Evolutionary conservation across 306 rosid genomes (phyloP).

Genomic region (Spatholobus suberectus): DNA sequence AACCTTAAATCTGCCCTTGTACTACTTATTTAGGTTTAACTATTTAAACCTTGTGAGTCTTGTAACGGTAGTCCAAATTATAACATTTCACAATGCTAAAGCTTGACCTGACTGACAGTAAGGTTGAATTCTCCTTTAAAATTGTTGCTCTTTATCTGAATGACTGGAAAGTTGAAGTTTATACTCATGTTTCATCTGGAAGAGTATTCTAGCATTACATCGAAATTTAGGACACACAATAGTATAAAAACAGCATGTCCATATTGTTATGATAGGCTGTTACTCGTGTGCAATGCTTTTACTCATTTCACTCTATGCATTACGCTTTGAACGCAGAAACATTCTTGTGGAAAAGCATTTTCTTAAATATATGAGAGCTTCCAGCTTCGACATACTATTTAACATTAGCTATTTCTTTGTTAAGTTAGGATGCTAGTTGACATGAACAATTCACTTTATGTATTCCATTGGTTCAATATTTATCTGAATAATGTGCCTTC

Average conservation of each 20-base stretch:
- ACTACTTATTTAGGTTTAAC: not conserved
- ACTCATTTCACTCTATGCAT: not conserved
- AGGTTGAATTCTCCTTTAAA: not conserved
- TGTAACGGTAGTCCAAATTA: not conserved
- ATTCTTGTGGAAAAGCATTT: conserved; percentile 14
- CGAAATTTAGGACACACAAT: not conserved
- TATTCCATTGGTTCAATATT: conserved; percentile 10
- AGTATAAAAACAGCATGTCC: not conserved
- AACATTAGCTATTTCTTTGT: conserved; percentile 14
- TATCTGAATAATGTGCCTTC: conserved; percentile 11
- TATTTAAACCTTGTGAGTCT: not conserved
- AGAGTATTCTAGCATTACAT: not conserved
- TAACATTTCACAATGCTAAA: not conserved
- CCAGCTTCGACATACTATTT: not conserved
- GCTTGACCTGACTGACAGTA: not conserved
- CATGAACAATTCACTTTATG: not conserved
- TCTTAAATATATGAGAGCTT: not conserved
- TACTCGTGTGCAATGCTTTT: not conserved
- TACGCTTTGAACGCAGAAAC: not conserved
- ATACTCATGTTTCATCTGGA: not conserved
- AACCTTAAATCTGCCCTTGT: not conserved
- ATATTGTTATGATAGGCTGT: not conserved
- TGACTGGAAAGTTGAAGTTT: not conserved
- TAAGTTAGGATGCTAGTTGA: not conserved
- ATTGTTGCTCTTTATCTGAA: not conserved